Percentiles rank a stretch among this genome's conserved stretches.
Conservation (phyloP, 2,329 filamentous ascomycete genomes). For the Teratosphaeria pseudoeucalypti region DNA sequence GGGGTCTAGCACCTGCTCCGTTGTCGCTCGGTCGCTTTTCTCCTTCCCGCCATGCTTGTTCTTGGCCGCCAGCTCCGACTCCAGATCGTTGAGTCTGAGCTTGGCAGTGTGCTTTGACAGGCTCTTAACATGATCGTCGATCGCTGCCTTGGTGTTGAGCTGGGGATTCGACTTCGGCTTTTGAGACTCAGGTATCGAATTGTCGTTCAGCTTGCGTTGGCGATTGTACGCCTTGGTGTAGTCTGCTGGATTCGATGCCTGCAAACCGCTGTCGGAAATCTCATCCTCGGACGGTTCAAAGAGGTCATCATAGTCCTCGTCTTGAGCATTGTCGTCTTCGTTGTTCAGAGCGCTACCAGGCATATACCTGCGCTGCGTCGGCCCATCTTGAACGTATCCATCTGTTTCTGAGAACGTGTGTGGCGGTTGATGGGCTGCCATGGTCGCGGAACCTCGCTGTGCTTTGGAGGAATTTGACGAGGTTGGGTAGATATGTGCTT, state of each 20-base stretch:
- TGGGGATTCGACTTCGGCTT: constrained; percentile 66
- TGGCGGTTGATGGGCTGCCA: constrained; percentile 16
- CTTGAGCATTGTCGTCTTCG: constrained; percentile 14
- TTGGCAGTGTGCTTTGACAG: constrained; percentile 77
- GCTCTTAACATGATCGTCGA: constrained; percentile 82
- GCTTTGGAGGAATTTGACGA: neutral
- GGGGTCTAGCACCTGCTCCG: constrained; percentile 88
- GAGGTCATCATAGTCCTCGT: constrained; percentile 53
- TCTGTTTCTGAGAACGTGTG: constrained; percentile 23
- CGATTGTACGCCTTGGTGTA: constrained; percentile 83
- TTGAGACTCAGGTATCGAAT: constrained; percentile 38
- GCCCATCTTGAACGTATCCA: constrained; percentile 19
- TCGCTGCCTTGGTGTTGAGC: constrained; percentile 64
- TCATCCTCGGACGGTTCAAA: constrained; percentile 45
- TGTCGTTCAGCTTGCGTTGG: constrained; percentile 57
- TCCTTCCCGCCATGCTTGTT: constrained; percentile 41
- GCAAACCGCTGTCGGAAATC: constrained; percentile 50
- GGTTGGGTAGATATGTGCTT: neutral
- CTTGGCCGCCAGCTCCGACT: constrained; percentile 42
- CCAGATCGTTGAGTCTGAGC: constrained; percentile 61
- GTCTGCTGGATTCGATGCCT: constrained; percentile 51
- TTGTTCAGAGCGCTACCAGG: constrained; percentile 16
- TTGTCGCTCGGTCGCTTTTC: constrained; percentile 82
- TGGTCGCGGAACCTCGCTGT: neutral
- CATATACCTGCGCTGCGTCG: constrained; percentile 11